Evolutionary conservation across 805 yeast species (phyloP).

Genomic region (Myxozyma neotropica): DNA sequence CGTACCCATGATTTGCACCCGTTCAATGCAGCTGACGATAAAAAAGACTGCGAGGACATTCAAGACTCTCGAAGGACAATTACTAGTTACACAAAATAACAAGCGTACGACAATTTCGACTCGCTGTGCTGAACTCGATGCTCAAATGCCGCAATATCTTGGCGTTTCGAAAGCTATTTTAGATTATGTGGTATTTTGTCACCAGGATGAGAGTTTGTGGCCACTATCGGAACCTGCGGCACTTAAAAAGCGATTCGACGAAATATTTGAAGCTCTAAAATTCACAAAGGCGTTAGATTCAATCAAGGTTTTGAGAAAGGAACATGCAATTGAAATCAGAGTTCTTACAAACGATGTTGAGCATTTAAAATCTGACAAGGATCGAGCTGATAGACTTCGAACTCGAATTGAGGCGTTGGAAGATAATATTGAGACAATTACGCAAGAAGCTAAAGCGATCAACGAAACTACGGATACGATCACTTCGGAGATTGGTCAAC

Average conservation of each 20-base stretch:
- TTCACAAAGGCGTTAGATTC: constrained; percentile 88
- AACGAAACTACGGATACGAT: constrained; percentile 42
- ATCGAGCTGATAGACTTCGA: constrained; percentile 64
- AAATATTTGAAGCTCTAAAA: constrained; percentile 91
- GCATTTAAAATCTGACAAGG: constrained; percentile 72
- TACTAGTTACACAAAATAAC: constrained; percentile 62
- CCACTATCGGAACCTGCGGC: constrained; percentile 90
- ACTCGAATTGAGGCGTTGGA: constrained; percentile 51
- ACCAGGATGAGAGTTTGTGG: constrained; percentile 97
- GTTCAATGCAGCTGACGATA: constrained; percentile 74
- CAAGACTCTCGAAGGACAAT: constrained; percentile 89
- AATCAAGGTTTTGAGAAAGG: constrained; percentile 74
- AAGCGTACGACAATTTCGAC: constrained; percentile 76
- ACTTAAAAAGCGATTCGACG: constrained; percentile 91
- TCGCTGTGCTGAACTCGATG: constrained; percentile 80
- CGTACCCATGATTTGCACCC: constrained; percentile 78
- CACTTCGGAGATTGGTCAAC: constrained; percentile 21
- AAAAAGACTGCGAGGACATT: constrained; percentile 69
- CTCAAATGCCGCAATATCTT: constrained; percentile 73
- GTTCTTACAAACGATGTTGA: constrained; percentile 76
- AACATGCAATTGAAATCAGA: constrained; percentile 72
- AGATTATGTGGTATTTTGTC: constrained; percentile 94
- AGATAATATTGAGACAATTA: constrained; percentile 49
- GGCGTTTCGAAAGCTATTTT: constrained; percentile 88
- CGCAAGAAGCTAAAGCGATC: constrained; percentile 57